Base-by-base conservation (phyloP, 2,329 filamentous ascomycete genomes). In the Pseudogymnoascus sp. region DNA sequence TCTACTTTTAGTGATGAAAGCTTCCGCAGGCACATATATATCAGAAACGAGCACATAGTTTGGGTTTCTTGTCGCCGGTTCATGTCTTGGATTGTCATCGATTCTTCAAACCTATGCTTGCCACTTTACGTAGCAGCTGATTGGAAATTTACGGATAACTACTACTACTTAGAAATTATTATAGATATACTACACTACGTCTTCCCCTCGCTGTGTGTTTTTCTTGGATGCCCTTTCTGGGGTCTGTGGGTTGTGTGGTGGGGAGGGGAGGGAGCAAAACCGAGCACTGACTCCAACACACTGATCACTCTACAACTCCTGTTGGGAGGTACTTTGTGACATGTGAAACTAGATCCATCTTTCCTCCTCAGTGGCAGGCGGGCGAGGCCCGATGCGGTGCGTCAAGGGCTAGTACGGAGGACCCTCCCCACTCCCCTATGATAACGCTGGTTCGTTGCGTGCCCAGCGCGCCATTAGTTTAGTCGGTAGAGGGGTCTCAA, bases 161-260 rank as follows among this genome's bases (percentile, higher is more conserved):
- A 53, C 22, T 50, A 43, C 24, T 53, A 53, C 43, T 53, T 56
- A 56, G 46, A 56, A 56, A 56, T 56, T 56, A 53, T 53, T 53
- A 53, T 53, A 53, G 46, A 53, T 31, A 53, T 53, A 56, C 43
- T 19, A 50, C 24, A 19, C 19, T 19, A 19, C 19, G 12, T 19
- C 26, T 6, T 33, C 12, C n/a, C 33, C 46, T 16, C 46, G 3
- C 2, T 50, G 24, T 28, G 26, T 33, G n/a, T 10, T n/a, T 24
- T 10, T 31, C 8, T 31, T 28, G 14, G 46, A n/a, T 19, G 46
- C 11, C 8, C n/a, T 19, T 31, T 56, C 46, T 12, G 26, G 4
- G 46, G 46, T 31, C 46, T 31, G 26, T 53, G 46, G 14, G 43
- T 50, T 50, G 24, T 31, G 46, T 53, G 46, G 46, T 53, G 46